Base-by-base conservation (phyloP, 495 filamentous ascomycete species). In the Trypethelium eluteriae region DNA sequence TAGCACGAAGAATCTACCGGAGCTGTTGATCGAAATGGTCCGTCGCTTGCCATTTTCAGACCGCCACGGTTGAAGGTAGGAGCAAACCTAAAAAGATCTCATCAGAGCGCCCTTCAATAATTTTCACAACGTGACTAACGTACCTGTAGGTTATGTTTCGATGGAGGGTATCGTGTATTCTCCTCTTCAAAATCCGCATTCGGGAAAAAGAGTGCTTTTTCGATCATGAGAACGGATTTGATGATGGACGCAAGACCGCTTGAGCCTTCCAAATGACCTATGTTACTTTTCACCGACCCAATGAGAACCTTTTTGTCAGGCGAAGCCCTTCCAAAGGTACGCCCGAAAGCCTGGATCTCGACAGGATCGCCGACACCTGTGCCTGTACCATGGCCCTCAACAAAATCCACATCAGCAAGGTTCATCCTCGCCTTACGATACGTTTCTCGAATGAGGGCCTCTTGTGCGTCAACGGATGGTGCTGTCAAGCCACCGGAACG, bases 221-320 rank as follows among this genome's bases (percentile, higher is more conserved):
- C 84, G 39, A 88, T 73, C 78, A 84, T 84, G 53, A 86, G 65
- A 25, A 79, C 75, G 0, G 81, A 79, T 68, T 88, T 88, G 65
- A 88, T 83, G 4, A 88, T 69, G 3, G 81, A 82, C 0, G 83
- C 78, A 38, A 88, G 76, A 34, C 86, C 85, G 63, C 79, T 81
- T 12, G 80, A 79, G 11, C 79, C 82, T 69, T 88, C 86, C 2
- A 81, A 68, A 70, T 88, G 86, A 5, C 64, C 64, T 10, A 66
- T 38, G 25, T 57, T 59, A n/a, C 47, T 25, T 34, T 66, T 66
- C 18, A 66, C 50, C 10, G 35, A n/a, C 10, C 64, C 64, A 18
- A 66, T 32, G 10, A 39, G 38, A 10, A 66, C 16, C 11, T 25
- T 25, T 35, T 38, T 61, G 11, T 62, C 50, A n/a, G 47, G 12